Percentiles rank a stretch among this genome's conserved stretches.
phyloP scores from a whole-genome alignment of 2,329 filamentous ascomycete species.

The Blastomyces silverae region DNA sequence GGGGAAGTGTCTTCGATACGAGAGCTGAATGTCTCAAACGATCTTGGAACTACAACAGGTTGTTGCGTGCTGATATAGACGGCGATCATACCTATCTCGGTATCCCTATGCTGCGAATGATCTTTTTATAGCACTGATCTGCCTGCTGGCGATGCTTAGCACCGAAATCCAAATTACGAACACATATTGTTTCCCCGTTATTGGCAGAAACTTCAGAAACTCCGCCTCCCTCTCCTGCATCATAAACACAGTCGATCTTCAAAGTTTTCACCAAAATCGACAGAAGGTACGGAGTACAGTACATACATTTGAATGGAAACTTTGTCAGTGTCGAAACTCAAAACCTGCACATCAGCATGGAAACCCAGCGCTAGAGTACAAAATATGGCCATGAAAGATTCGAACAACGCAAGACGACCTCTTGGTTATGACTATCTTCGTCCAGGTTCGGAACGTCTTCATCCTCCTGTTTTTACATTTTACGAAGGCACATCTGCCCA shows the following conservation, averaged over 20 bases:
- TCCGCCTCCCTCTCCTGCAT: neutral
- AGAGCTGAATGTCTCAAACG: neutral
- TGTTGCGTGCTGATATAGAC: no score
- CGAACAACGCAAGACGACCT: neutral
- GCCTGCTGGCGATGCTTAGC: neutral
- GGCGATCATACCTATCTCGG: no score
- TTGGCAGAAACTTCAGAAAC: neutral
- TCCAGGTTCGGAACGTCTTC: neutral
- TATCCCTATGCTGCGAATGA: no score
- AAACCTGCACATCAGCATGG: neutral
- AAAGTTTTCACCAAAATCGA: neutral
- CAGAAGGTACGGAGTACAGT: no score
- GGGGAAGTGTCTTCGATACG: neutral
- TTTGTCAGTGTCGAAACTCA: neutral
- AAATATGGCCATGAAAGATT: neutral
- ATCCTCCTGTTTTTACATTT: neutral
- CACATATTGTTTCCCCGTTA: no score
- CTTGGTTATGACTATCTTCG: neutral
- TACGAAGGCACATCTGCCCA: neutral
- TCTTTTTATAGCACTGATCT: neutral
- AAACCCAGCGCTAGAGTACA: neutral
- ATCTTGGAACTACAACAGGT: no score
- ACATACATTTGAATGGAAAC: neutral
- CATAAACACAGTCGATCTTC: neutral
- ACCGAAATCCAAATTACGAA: neutral